Conservation (phyloP, 148 eudicot genomes). For the Rhododendron molle region DNA sequence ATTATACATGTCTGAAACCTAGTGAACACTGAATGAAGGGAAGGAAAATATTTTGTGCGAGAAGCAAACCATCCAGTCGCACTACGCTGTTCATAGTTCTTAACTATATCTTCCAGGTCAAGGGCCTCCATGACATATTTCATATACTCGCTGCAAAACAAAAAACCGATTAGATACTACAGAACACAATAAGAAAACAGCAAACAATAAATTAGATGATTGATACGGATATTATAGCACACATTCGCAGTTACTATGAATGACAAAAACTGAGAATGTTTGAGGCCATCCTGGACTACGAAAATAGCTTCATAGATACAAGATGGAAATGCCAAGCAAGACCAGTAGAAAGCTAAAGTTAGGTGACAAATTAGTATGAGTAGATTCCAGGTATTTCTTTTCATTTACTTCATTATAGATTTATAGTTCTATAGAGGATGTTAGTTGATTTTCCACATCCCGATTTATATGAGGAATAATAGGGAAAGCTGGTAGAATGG, state of each 20-base stretch:
- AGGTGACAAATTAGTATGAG: background rate
- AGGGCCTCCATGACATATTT: slow-evolving; percentile 73
- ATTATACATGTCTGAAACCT: background rate
- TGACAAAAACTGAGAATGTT: background rate
- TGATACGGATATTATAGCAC: background rate
- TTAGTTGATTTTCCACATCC: background rate
- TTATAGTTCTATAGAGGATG: background rate
- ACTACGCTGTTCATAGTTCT: slow-evolving; percentile 61
- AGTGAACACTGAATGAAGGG: background rate
- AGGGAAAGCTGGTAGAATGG: background rate
- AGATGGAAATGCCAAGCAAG: slow-evolving; percentile 2
- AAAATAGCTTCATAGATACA: background rate
- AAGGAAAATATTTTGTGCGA: background rate
- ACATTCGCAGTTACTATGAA: background rate
- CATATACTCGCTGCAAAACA: slow-evolving; percentile 68
- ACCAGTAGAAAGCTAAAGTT: background rate
- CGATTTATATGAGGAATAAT: background rate
- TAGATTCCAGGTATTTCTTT: background rate
- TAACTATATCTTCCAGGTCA: slow-evolving; percentile 83
- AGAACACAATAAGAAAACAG: background rate
- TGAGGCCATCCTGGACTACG: background rate
- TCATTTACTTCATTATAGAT: background rate
- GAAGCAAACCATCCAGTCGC: slow-evolving; percentile 75
- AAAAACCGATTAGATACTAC: background rate
- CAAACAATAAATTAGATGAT: background rate